A percentile compares a stretch with the other conserved stretches of the same genome.
Evolutionary conservation across 176 grass and related monocot genomes (phyloP).

Genomic region (maize (Zea mays)): DNA sequence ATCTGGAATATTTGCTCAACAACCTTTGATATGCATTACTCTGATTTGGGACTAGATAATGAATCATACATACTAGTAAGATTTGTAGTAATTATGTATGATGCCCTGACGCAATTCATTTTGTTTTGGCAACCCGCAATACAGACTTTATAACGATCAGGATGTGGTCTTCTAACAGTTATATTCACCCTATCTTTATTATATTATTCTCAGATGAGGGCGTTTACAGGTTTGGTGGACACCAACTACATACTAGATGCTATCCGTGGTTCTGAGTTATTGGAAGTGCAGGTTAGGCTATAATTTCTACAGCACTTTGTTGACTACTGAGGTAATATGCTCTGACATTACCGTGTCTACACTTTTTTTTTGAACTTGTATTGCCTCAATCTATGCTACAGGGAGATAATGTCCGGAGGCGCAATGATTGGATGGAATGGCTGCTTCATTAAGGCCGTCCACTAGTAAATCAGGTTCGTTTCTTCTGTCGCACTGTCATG

Average conservation of each 20-base stretch:
- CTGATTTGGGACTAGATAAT: neutral
- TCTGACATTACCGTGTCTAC: neutral
- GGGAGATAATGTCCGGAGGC: slow-evolving; percentile 66
- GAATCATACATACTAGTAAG: neutral
- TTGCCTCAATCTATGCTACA: neutral
- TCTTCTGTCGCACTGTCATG: neutral
- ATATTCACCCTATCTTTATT: slow-evolving; percentile 10
- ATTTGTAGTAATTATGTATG: neutral
- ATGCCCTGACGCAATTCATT: neutral
- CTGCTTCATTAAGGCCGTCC: slow-evolving; percentile 36
- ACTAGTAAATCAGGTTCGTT: slow-evolving; percentile 37
- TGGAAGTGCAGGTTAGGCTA: slow-evolving; percentile 76
- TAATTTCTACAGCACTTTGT: neutral
- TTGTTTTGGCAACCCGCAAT: neutral
- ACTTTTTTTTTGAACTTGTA: neutral
- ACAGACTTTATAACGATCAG: neutral
- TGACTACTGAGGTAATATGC: neutral
- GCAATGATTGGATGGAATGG: slow-evolving; percentile 72
- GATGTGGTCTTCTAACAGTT: neutral
- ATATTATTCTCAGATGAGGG: slow-evolving; percentile 35
- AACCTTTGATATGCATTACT: neutral
- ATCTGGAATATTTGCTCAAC: neutral
- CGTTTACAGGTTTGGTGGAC: slow-evolving; percentile 42
- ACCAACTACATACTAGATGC: slow-evolving; percentile 61
- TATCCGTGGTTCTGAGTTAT: slow-evolving; percentile 52